Percentiles rank a stretch among this genome's conserved stretches.
Evolutionary conservation across 2,329 filamentous ascomycete species (phyloP).

Genomic region (Colletotrichum sp.): DNA sequence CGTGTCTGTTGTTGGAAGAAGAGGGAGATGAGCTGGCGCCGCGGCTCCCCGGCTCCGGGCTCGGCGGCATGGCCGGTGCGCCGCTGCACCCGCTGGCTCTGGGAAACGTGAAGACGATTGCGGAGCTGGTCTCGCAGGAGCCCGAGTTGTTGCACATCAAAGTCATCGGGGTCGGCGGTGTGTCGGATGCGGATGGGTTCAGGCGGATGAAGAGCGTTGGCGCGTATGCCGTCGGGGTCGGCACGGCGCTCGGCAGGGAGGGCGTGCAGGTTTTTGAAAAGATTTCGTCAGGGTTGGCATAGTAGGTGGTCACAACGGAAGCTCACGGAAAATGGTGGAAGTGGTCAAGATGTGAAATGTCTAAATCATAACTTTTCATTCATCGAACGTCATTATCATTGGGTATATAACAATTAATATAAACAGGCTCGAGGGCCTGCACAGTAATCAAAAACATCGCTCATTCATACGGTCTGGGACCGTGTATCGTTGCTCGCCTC

Average conservation of each 20-base stretch:
- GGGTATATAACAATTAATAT: slow-evolving; percentile 22
- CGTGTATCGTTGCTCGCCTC: slow-evolving; percentile 11
- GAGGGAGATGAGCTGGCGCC: slow-evolving; percentile 6
- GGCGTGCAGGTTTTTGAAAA: slow-evolving; percentile 67
- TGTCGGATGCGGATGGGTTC: slow-evolving; percentile 67
- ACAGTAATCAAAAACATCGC: not conserved
- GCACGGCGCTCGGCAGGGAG: slow-evolving; percentile 70
- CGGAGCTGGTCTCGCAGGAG: slow-evolving; percentile 59
- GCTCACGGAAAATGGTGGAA: not conserved
- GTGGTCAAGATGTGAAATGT: not conserved
- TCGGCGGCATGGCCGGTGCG: slow-evolving; percentile 76
- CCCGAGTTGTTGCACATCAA: slow-evolving; percentile 56
- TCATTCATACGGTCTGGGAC: slow-evolving; percentile 12
- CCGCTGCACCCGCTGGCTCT: slow-evolving; percentile 76
- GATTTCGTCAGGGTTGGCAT: slow-evolving; percentile 42
- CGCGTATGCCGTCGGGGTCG: slow-evolving; percentile 70
- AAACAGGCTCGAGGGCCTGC: not conserved
- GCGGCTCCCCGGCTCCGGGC: slow-evolving; percentile 58
- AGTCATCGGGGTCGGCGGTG: slow-evolving; percentile 77
- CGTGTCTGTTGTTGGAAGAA: slow-evolving; percentile 61
- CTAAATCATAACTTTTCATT: not conserved
- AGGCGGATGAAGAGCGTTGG: slow-evolving; percentile 71
- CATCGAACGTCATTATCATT: slow-evolving; percentile 18
- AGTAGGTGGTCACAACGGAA: not conserved
- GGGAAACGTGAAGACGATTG: slow-evolving; percentile 76